Base-by-base conservation (phyloP, 176 grass and related monocot species). In the Otatea glauca region DNA sequence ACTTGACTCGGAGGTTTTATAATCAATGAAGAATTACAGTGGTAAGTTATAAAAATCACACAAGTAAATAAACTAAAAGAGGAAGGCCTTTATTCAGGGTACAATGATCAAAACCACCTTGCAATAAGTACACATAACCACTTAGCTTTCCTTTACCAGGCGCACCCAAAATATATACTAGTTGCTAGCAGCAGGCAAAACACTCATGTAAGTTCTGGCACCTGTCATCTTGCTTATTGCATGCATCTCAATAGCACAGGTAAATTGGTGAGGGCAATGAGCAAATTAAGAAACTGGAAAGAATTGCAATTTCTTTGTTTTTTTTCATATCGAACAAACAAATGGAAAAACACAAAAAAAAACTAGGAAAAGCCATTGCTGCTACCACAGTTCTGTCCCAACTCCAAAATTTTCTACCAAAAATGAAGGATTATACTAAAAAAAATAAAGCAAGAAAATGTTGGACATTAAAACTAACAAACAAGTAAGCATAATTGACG, bases 231-330 rank as follows among this genome's bases (percentile, higher is more conserved):
- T 70, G 39, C 42, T 23, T 48, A 61, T n/a, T 43, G 7, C 65
- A 85, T 48, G 20, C 56, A 50, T 73, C 39, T 78, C 27, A 85
- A 78, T 78, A 49, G 7, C 5, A 70, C 14, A 70, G 11, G 4
- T 32, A 61, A 35, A 45, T 15, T 62, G 27, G 42, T 62, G 68
- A 72, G 7, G 60, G 17, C 1, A 35, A 72, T 48, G 11, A 16
- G 4, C 8, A 62, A 73, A 49, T 23, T 23, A 47, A 27, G 21
- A 29, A 27, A 27, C 53, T 13, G 2, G 11, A 64, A 29, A 14
- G 9, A 45, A 7, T 47, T 24, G 24, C 9, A 24, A 70, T 47
- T 70, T 68, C 7, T 41, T 68, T 39, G 35, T 29, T 29, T 3
- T 7, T 53, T 18, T 18, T 54, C n/a, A 38, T 54, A 32, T 51